Evolutionary conservation across 805 yeast species (phyloP).

Genomic region (Blastobotrys attinorum): DNA sequence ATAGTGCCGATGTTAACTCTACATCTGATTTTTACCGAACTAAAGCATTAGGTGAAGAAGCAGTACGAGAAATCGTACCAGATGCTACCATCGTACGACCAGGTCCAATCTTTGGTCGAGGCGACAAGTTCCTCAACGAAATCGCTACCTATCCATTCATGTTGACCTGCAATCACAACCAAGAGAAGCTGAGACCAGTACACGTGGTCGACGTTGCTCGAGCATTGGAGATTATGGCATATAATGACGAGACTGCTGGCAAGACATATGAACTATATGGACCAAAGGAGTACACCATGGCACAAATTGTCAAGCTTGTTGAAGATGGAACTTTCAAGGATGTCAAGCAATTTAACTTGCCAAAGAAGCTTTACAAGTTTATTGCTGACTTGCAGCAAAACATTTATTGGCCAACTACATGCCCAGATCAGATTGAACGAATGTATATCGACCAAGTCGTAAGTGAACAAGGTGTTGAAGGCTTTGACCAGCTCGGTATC

Average conservation of each 20-base stretch:
- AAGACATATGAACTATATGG: constrained; percentile 70
- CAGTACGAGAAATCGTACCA: constrained; percentile 59
- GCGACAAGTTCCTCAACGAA: constrained; percentile 59
- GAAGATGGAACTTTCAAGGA: constrained; percentile 47
- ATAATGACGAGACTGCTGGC: constrained; percentile 73
- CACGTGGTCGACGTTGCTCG: constrained; percentile 71
- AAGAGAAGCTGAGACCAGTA: constrained; percentile 60
- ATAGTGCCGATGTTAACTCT: constrained; percentile 64
- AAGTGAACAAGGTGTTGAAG: constrained; percentile 51
- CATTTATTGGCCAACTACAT: constrained; percentile 41
- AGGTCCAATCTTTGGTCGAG: constrained; percentile 68
- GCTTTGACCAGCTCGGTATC: constrained; percentile 67
- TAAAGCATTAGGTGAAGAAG: constrained; percentile 70
- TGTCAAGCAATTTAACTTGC: constrained; percentile 33
- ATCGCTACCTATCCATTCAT: constrained; percentile 49
- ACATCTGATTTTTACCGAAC: constrained; percentile 67
- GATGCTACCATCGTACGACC: constrained; percentile 83
- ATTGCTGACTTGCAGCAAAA: constrained; percentile 32
- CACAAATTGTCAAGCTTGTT: constrained; percentile 63
- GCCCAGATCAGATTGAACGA: constrained; percentile 70
- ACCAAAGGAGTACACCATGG: constrained; percentile 51
- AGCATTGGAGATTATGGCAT: constrained; percentile 72
- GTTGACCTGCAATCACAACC: constrained; percentile 58
- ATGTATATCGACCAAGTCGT: constrained; percentile 57
- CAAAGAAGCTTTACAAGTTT: constrained; percentile 33